These are phyloP conservation scores for Zelonia costaricensis DNA, from an alignment of 208 protist genomes.

Conservation along the genomic window DNA sequence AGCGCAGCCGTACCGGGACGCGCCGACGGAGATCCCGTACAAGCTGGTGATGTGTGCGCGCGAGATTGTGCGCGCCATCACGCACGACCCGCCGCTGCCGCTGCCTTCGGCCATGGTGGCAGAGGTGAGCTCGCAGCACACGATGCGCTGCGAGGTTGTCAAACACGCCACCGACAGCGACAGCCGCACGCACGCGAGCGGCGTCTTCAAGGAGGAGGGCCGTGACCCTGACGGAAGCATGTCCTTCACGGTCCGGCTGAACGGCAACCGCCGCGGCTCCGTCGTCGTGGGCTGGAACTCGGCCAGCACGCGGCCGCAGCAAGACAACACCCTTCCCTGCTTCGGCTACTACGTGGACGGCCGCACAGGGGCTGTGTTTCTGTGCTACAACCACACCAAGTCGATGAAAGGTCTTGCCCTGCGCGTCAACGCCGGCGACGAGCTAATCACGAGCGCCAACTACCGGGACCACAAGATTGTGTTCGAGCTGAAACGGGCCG, in stretches of 20 bases:
- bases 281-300: constrained; percentile 82
- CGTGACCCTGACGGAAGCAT: constrained; percentile 53
- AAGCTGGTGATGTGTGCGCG: constrained; percentile 66
- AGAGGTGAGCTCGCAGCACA: constrained; percentile 42
- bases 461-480: constrained; percentile 60
- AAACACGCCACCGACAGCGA: constrained; percentile 13
- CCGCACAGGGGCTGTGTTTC: constrained; percentile 61
- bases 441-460: constrained; percentile 62
- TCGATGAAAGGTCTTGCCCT: constrained; percentile 30
- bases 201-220: constrained; percentile 58
- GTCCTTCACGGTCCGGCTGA: constrained; percentile 56
- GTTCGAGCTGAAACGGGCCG: constrained; percentile 58
- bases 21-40: constrained; percentile 62
- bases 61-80: constrained; percentile 52
- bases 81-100: constrained; percentile 57
- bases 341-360: constrained; percentile 80
- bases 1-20: constrained; percentile 18
- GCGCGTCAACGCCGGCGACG: constrained; percentile 56
- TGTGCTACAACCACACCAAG: constrained; percentile 49
- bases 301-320: constrained; percentile 34
- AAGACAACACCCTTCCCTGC: constrained; percentile 42
- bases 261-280: constrained; percentile 51
- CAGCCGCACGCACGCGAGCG: constrained; percentile 28
- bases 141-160: constrained; percentile 51
- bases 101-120: constrained; percentile 60